Conservation (phyloP, 2,329 filamentous ascomycete genomes). For the Verticillium isaacii region DNA sequence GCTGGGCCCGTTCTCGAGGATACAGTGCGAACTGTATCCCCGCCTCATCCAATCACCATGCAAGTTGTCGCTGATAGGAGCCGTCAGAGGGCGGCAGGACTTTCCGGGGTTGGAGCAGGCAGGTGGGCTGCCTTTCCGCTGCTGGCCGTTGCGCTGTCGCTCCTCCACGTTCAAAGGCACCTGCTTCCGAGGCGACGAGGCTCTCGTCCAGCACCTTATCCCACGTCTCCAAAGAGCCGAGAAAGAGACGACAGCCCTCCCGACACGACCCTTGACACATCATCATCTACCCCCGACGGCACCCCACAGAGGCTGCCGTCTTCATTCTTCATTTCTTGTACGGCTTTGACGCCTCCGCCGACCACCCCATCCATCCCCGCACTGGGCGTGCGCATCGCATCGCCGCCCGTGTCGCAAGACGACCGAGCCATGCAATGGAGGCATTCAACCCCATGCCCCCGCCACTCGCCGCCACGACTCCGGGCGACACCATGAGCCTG, state of each 20-base stretch:
- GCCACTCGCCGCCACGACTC: slow-evolving; percentile 39
- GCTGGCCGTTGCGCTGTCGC: background rate
- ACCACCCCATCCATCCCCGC: background rate
- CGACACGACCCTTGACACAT: background rate
- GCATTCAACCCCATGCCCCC: slow-evolving; percentile 50
- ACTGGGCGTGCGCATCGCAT: background rate
- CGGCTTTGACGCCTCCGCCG: background rate
- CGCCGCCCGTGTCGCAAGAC: background rate
- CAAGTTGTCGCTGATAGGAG: background rate
- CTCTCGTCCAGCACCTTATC: background rate
- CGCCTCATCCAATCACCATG: background rate
- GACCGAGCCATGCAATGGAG: slow-evolving; percentile 45
- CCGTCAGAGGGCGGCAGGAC: background rate
- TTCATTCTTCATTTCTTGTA: background rate
- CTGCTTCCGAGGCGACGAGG: background rate
- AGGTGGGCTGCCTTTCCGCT: background rate
- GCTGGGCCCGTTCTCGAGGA: background rate
- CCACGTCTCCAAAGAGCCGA: background rate
- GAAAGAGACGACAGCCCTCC: background rate
- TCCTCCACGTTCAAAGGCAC: background rate
- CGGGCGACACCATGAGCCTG: slow-evolving; percentile 42
- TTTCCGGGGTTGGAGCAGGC: background rate
- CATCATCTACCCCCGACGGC: background rate
- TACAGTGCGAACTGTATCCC: background rate
- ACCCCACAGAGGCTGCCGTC: background rate